These are phyloP conservation scores for Globisporangium apiculatum DNA, from an alignment of 352 stramenopile species.

Conservation along the genomic window DNA sequence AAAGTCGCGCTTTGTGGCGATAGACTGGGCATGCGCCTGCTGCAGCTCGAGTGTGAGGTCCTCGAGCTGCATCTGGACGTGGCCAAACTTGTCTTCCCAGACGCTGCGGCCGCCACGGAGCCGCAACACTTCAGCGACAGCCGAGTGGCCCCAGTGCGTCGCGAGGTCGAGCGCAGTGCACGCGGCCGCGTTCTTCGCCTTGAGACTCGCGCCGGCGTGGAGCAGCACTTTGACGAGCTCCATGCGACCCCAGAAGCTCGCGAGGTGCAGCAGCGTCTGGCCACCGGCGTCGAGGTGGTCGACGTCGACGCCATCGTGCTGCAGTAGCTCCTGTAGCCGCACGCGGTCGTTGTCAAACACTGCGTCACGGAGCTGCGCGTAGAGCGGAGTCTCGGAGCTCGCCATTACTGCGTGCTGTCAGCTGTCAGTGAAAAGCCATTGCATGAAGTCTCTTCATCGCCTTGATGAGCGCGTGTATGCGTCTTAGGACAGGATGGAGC, in stretches of 20 bases:
- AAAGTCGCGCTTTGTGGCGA: conserved; percentile 18
- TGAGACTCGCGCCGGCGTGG: conserved; percentile 48
- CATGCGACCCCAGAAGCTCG: conserved; percentile 69
- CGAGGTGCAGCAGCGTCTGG: conserved; percentile 67
- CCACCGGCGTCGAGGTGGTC: conserved; percentile 69
- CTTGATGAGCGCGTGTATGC: background rate
- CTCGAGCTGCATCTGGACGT: conserved; percentile 58
- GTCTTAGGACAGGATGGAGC: background rate
- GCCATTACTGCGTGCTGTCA: conserved; percentile 1
- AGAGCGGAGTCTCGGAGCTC: conserved; percentile 28
- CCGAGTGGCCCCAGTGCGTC: conserved; percentile 68
- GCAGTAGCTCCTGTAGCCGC: conserved; percentile 38
- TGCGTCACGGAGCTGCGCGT: conserved; percentile 61
- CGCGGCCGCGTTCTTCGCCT: conserved; percentile 61
- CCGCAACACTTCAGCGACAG: conserved; percentile 60
- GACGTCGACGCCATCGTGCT: conserved; percentile 32
- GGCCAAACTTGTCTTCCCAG: conserved; percentile 69
- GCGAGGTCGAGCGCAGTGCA: conserved; percentile 67
- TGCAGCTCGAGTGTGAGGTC: conserved; percentile 33
- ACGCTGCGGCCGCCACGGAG: conserved; percentile 53
- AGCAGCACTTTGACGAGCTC: conserved; percentile 55
- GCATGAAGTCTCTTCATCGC: background rate
- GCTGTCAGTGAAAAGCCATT: background rate
- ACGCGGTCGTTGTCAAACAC: conserved; percentile 62
- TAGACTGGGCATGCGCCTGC: conserved; percentile 19